A percentile compares a stretch with the other conserved stretches of the same genome.
These are phyloP conservation scores for Gaertneriomyces sp. DNA, from an alignment of 192 early-diverging fungal species.

Conservation along the genomic window DNA sequence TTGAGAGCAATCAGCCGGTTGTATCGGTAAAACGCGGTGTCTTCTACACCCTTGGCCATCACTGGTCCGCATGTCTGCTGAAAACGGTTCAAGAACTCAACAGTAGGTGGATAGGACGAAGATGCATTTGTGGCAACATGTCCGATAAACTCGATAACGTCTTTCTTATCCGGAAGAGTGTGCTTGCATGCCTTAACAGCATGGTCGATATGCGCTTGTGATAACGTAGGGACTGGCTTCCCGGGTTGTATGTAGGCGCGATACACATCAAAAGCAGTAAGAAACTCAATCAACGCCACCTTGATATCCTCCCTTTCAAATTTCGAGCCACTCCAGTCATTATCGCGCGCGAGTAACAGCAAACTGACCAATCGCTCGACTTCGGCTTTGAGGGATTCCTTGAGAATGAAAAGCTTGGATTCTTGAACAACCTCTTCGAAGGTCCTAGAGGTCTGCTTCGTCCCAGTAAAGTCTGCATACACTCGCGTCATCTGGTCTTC, in stretches of 20 bases:
- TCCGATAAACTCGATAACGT: slow-evolving; percentile 15
- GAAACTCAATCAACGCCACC: slow-evolving; percentile 17
- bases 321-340: not conserved
- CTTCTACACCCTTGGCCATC: slow-evolving; percentile 32
- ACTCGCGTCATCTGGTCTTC: slow-evolving; percentile 13
- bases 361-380: slow-evolving; percentile 25
- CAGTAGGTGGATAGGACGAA: not conserved
- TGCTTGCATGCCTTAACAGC: slow-evolving; percentile 7
- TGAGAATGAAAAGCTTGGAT: slow-evolving; percentile 21
- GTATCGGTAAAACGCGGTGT: slow-evolving; percentile 34
- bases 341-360: slow-evolving; percentile 17
- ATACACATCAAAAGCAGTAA: slow-evolving; percentile 26
- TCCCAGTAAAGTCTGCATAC: slow-evolving; percentile 21
- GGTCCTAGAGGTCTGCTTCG: not conserved
- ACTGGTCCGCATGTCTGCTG: slow-evolving; percentile 32
- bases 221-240: slow-evolving; percentile 3
- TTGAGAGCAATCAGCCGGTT: slow-evolving; percentile 25
- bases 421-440: slow-evolving; percentile 12
- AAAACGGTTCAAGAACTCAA: slow-evolving; percentile 19
- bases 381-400: slow-evolving; percentile 24
- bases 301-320: slow-evolving; percentile 12
- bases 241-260: slow-evolving; percentile 32
- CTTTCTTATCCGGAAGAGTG: not conserved
- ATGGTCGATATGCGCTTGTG: slow-evolving; percentile 14
- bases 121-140: slow-evolving; percentile 10